Conservation (phyloP, 805 yeast species). For the Wickerhamia fluorescens region DNA sequence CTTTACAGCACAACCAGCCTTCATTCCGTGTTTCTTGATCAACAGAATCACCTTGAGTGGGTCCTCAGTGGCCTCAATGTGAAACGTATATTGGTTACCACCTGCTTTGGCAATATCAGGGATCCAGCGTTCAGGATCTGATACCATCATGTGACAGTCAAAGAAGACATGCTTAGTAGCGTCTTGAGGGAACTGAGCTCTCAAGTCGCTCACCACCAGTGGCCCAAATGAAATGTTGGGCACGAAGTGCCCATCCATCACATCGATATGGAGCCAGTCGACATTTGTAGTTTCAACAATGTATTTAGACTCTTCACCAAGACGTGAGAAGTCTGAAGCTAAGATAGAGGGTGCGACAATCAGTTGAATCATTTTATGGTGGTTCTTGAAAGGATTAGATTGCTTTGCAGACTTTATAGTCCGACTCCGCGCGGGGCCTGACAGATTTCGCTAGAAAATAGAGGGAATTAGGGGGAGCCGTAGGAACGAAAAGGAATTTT, state of each 20-base stretch:
- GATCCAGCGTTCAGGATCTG: conserved; percentile 90
- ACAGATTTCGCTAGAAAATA: no score
- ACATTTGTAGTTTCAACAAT: conserved; percentile 76
- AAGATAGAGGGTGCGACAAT: conserved; percentile 92
- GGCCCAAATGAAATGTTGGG: conserved; percentile 95
- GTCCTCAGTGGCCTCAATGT: conserved; percentile 82
- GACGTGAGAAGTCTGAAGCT: conserved; percentile 84
- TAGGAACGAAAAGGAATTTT: no score
- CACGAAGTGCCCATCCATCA: conserved; percentile 98
- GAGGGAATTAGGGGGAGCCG: no score
- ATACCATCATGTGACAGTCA: conserved; percentile 99
- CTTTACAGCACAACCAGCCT: conserved; percentile 89
- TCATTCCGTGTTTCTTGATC: conserved; percentile 77
- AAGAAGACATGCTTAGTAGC: conserved; percentile 49
- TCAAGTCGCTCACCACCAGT: conserved; percentile 72
- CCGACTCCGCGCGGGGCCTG: no score
- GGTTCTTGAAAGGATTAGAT: no score
- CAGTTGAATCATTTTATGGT: conserved; percentile 60
- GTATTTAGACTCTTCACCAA: conserved; percentile 80
- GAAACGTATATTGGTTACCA: conserved; percentile 94
- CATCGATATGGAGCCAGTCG: conserved; percentile 97
- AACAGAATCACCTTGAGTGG: conserved; percentile 67
- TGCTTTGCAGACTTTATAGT: no score
- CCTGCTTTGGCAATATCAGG: conserved; percentile 88
- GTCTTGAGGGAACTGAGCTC: conserved; percentile 69